Base-by-base conservation (phyloP, 2,329 filamentous ascomycete genomes). In the Stagonosporopsis rhizophila region DNA sequence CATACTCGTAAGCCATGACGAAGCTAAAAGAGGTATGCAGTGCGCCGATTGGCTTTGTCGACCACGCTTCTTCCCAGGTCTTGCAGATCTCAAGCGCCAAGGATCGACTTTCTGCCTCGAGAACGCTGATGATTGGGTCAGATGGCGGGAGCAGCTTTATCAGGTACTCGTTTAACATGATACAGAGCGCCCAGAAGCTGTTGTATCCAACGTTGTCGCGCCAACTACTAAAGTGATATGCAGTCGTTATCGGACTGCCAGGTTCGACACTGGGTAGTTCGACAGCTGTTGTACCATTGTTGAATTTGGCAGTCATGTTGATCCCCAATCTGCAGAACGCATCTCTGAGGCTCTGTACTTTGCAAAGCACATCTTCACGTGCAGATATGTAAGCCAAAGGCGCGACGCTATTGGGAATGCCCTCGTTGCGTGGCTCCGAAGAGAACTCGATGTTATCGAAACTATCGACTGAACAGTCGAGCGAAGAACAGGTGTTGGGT, bases 61-160 rank as follows among this genome's bases (percentile, higher is more conserved):
- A 61, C 70, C 70, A 74, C 2, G 72, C 70, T 53, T 70, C 66
- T 52, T 74, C 71, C 71, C 71, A 74, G 11, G 68, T 73, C 55
- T 72, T 73, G 59, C 71, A 74, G 4, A 75, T 73, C 17, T 75
- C 64, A 2, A 66, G 45, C 11, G 70, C 68, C 14, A 72, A 32
- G 19, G 56, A 60, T 8, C 64, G 68, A 34, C 63, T 71, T 47
- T 74, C 69, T 7, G 64, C 61, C 56, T 73, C 64, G 1, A 75
- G 41, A 6, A 51, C 58, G 44, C 65, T 65, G 34, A 60, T 47
- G 5, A 49, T 48, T 6, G 66, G 62, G 35, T 71, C 62, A 32
- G 52, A 66, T 2, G 62, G 56, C n/a, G 65, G 64, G 1, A 74
- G 61, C 1, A 74, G 58, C 45, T 65, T 67, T 50, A 71, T 66